Evolutionary conservation across 2,329 filamentous ascomycete genomes (phyloP), one percentile per base, ranked within the genome.

Genomic region (Reticulascus tulasneorum): DNA sequence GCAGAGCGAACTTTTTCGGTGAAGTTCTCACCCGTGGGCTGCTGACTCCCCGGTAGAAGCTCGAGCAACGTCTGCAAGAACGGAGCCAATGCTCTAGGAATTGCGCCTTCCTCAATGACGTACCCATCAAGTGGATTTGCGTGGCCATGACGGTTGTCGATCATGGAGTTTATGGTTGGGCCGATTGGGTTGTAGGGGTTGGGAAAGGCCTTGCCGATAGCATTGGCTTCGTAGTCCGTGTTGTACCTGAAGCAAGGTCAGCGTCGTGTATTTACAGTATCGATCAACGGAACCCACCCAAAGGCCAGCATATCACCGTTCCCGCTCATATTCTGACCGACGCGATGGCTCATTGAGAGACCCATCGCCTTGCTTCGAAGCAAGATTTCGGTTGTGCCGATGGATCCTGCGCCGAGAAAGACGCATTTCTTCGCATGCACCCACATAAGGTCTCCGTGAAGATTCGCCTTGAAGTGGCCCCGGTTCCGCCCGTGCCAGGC

Each of bases 261-360:
- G 48, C 27, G 18, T 12, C 4, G 22, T 23, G 18, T 22, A 23
- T 9, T 18, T n/a, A 5, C 5, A 12, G 10, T 3, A 22, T 9
- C 11, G 17, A 32, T 16, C 17, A 12, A 18, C 5, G 13, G 21
- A 28, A 49, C 62, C 53, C 54, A 73, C 64, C 74, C 79, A 53
- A 83, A 84, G 3, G 71, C 73, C 12, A 84, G 53, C 48, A 83
- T 77, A 45, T 84, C 79, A 4, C 80, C 79, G 47, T 84, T 84
- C 3, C 79, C 79, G 47, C 75, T 78, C 69, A 81, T 81, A 37
- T 71, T 70, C 38, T 67, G 65, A 6, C 79, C 79, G 8, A 83
- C 62, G 29, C 65, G 62, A 12, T 72, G 61, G 46, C 78, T 83
- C 62, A 79, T 69, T 0, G 59, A 47, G 9, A 85, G 54, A 0